Evolutionary conservation across 768 basidiomycete genomes (phyloP), one percentile per base, ranked within the genome.

Genomic region (Mycena albidolilacea): DNA sequence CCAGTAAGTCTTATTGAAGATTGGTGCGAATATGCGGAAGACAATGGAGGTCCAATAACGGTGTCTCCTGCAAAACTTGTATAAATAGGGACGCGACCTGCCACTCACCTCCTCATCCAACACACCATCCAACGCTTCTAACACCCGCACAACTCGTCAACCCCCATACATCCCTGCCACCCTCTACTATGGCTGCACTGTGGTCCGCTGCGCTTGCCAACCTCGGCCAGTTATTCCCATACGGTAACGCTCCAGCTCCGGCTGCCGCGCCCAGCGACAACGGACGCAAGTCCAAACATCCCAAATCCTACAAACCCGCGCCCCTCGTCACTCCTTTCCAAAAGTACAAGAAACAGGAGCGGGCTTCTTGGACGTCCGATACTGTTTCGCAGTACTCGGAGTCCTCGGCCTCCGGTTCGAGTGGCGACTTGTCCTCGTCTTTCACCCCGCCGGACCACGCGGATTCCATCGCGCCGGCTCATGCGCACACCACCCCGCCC

Each of bases 31-130:
- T 62, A 55, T 23, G 43, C 35, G n/a, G 11, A 21, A 38, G 59
- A 72, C 71, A 72, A 72, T 72, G 71, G 43, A 23, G 5, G 35
- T 14, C 60, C 71, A 66, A 66, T 60, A 38, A 12, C 12, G 11
- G 60, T 7, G 38, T 5, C 17, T 23, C 46, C 9, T 17, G n/a
- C 62, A 43, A 59, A 17, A 1, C 14, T 43, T 43, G 5, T 64
- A 72, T 72, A 72, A 72, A 61, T 38, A 48, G 38, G 9, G 30
- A 41, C 59, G 61, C 41, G 3, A 39, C 50, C 15, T 37, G 21
- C 17, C 55, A 38, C 44, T n/a, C n/a, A 63, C 3, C 3, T 35
- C 55, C 35, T 46, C n/a, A 55, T 63, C 38, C 23, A n/a, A 60
- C 7, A 39, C 52, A 23, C 35, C 30, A 35, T 50, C 59, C 35